phyloP scores from a whole-genome alignment of 352 stramenopile genomes.

The Pythium volutum region DNA sequence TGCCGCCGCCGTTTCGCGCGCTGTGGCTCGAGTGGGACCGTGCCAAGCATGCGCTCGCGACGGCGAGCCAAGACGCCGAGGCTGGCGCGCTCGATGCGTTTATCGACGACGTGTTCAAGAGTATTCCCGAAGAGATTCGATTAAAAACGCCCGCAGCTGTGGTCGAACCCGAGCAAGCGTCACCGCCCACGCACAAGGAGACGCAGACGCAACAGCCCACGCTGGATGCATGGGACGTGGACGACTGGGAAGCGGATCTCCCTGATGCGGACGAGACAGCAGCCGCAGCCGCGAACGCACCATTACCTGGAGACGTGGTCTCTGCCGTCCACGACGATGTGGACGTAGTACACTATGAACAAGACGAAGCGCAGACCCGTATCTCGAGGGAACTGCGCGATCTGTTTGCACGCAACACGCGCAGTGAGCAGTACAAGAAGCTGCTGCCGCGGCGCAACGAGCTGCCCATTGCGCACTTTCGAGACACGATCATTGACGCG shows the following conservation, averaged over 20 bases:
- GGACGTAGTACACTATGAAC: not conserved
- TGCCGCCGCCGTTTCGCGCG: slow-evolving; percentile 84
- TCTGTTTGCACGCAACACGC: slow-evolving; percentile 14
- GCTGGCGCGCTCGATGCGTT: slow-evolving; percentile 54
- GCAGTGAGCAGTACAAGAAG: slow-evolving; percentile 16
- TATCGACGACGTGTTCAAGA: slow-evolving; percentile 44
- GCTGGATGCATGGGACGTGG: slow-evolving; percentile 55
- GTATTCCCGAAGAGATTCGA: slow-evolving; percentile 49
- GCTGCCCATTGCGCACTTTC: slow-evolving; percentile 81
- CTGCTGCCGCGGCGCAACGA: slow-evolving; percentile 44
- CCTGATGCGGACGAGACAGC: slow-evolving; percentile 22
- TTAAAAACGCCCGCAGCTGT: slow-evolving; percentile 23
- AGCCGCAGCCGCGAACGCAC: no score
- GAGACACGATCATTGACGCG: slow-evolving; percentile 74
- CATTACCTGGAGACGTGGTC: no score
- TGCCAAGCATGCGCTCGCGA: slow-evolving; percentile 34
- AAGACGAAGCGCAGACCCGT: not conserved
- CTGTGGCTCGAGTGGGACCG: slow-evolving; percentile 84
- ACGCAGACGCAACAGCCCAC: slow-evolving; percentile 2
- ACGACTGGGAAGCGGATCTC: slow-evolving; percentile 73
- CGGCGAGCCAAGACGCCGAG: slow-evolving; percentile 32
- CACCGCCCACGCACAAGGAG: not conserved
- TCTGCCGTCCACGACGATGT: no score
- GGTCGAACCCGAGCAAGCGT: not conserved
- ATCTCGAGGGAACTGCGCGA: slow-evolving; percentile 7